Base-by-base conservation (phyloP, 805 yeast species). In the Metschnikowia arizonensis region DNA sequence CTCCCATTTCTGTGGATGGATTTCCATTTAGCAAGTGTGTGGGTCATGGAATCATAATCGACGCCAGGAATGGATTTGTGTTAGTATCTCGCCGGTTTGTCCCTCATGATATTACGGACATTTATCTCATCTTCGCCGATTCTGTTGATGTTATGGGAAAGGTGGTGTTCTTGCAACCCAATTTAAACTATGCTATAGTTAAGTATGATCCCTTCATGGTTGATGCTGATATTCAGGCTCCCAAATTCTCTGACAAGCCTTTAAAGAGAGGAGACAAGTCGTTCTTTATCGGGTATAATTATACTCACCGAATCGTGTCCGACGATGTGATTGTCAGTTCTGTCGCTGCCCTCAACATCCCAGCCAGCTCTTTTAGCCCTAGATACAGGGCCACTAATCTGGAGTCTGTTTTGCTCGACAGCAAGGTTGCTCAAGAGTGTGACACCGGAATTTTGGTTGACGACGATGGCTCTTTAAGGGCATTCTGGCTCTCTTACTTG, bases 321-420 rank as follows among this genome's bases (percentile, higher is more conserved):
- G 81, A 89, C 23, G 85, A 82, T 45, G 87, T 95, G 0, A 77
- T 76, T 29, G 85, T 89, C 14, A 80, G 90, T 28, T 93, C 86
- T 52, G 78, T 89, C 40, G 75, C 88, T 0, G 79, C 91, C 3
- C 71, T 84, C 37, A 83, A 81, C 59, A 76, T 89, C 15, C 91
- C 95, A 12, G 74, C 84, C 17, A 79, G 81, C 51, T 69, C 81
- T 1, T 69, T 74, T 30, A 69, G 84, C 9, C 97, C 97, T 21
- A 78, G 93, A 48, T 89, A 86, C 64, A 78, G 95, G 59, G 96
- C 89, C 4, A 83, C 90, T 3, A 88, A 88, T 58, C 65, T 88
- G 37, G 96, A 88, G 57, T 82, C 88, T 24, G 70, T 88, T 19
- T 71, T 85, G 10, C 75, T 88, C 34, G 96, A 90, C 57, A 82